Evolutionary conservation across 805 yeast species (phyloP), one percentile per base, ranked within the genome.

Genomic region (Metschnikowia picachoensis): DNA sequence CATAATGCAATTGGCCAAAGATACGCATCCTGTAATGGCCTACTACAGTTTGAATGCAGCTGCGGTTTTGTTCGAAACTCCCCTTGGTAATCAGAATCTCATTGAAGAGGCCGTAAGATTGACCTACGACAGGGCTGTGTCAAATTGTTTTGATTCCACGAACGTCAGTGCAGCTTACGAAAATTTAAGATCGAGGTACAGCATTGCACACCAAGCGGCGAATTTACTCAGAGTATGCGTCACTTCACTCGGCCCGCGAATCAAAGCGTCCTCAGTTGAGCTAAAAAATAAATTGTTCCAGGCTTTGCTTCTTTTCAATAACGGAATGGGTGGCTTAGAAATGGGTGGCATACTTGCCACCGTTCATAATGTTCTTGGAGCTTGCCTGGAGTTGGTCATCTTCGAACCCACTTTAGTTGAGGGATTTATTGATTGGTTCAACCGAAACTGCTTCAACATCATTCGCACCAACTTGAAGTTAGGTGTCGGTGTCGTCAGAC

Each of bases 11-110:
- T 70, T 92, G 28, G 62, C 83, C 4, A 67, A 67, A 16, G 98
- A 92, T 62, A 91, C 96, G 0, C 92, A 91, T 60, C 96, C 97
- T 0, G 68, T 79, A 1, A 90, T 94, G 14, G 91, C 87, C 60
- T 75, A 79, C 44, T 84, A 90, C 74, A 74, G 92, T 0, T 61
- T 90, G 54, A 77, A 76, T 39, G 77, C 94, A 0, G 60, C 85
- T 36, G 64, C 77, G 2, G 65, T 76, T 1, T 61, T 86, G 11
- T 68, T 90, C 29, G 80, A 79, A 33, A 78, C 76, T 30, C 81
- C 83, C 41, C 50, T 78, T 9, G 73, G 78, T 20, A 78, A 74
- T 44, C 56, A 68, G 2, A 50, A 60, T 6, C 65, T 74, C 12
- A 72, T 83, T 1, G 61, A 77, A 2, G 69, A 69, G 14, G 57